These are phyloP conservation scores for Inonotus obliquus DNA, from an alignment of 1,284 basidiomycete species.

Conservation along the genomic window DNA sequence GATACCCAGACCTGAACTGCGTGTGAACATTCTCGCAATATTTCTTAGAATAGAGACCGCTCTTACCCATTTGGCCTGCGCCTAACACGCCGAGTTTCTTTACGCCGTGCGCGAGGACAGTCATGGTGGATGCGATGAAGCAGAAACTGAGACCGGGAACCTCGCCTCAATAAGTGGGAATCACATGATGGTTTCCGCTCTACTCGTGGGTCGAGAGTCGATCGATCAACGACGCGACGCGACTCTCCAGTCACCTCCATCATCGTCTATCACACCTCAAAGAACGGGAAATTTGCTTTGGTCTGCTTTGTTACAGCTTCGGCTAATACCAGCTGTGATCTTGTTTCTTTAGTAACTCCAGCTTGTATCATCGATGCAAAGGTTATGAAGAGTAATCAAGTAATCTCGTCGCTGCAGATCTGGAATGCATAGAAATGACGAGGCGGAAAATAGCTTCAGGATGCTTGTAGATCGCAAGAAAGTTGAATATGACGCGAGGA, in stretches of 20 bases:
- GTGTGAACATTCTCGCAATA: background rate
- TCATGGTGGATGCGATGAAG: constrained; percentile 4
- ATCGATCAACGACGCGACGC: background rate
- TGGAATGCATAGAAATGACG: background rate
- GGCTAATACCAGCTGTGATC: no score
- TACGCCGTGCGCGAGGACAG: constrained; percentile 63
- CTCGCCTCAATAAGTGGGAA: background rate
- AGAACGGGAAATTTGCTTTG: no score
- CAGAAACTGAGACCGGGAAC: background rate
- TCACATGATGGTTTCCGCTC: constrained; percentile 3
- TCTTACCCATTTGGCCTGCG: constrained; percentile 77
- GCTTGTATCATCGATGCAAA: no score
- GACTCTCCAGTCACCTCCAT: background rate
- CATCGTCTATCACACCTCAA: background rate
- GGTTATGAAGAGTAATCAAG: background rate
- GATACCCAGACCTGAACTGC: constrained; percentile 64
- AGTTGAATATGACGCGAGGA: constrained; percentile 30
- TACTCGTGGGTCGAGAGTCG: no score
- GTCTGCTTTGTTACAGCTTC: no score
- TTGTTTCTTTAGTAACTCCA: no score
- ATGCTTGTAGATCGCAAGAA: constrained; percentile 3
- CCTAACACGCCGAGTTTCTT: constrained; percentile 68
- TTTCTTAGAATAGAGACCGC: background rate
- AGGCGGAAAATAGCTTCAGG: background rate
- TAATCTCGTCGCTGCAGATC: background rate